Evolutionary conservation across 1,284 basidiomycete species (phyloP), one percentile per base, ranked within the genome.

Genomic region (Leccinum fallax): DNA sequence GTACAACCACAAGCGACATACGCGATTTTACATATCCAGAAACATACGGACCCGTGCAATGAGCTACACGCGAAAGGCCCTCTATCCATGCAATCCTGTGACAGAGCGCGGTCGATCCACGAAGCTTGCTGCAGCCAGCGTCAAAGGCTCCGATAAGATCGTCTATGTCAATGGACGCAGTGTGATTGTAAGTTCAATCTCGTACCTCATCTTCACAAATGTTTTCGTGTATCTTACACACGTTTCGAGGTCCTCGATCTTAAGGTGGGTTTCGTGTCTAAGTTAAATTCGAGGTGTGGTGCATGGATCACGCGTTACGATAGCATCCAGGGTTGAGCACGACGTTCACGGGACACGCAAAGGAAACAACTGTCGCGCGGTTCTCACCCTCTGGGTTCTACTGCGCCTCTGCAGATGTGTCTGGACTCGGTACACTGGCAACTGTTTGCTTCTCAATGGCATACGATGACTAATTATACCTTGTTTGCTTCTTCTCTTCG

Each of bases 371-470:
- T 1, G 94, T 97, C 13, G 96, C 95, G 6, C 87, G 93, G 40
- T 88, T 98, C 74, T 95, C 95, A 0, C 96, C 96, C 0, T 93
- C 94, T 0, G 97, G 96, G 19, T 98, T 90, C 79, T 98, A 98
- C 78, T 94, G 92, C 70, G 97, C 97, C 3, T 97, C 94, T 11
- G 95, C 86, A 26, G 95, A 97, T 73, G 77, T 81, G 1, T 79
- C 81, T 26, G 95, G 95, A 53, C 92, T 87, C 61, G 91, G 92
- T 92, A 65, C 64, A 83, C 61, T 32, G 32, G 32, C 24, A 13
- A 28, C 8, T 13, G 5, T 30, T 43, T 26, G 26, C 21, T 43
- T 46, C 34, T 36, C 38, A 26, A 24, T 43, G 36, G 7, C 26
- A 3, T 46, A 21, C 26, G 43, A 34, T 55, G 16, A 19, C 54